phyloP scores from a whole-genome alignment of 768 basidiomycete genomes.

The Podaxis rugospora region DNA sequence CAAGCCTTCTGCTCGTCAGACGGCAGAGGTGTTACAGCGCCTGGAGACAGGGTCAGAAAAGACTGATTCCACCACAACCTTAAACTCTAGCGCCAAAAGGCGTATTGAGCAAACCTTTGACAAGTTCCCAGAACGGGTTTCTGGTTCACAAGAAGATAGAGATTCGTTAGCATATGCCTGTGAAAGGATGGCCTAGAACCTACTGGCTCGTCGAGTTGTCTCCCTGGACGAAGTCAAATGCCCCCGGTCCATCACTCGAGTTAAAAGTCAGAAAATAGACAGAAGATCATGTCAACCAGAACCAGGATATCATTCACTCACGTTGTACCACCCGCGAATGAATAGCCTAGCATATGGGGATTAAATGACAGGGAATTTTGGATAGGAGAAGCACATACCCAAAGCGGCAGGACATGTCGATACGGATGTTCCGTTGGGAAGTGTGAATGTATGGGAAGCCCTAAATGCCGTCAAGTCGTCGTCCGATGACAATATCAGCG shows the following conservation, averaged over 20 bases:
- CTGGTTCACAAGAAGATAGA: constrained; percentile 25
- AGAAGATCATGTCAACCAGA: neutral
- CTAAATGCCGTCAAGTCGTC: constrained; percentile 23
- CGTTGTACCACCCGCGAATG: constrained; percentile 82
- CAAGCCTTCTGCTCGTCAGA: constrained; percentile 59
- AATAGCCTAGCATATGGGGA: constrained; percentile 43
- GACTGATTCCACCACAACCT: constrained; percentile 11
- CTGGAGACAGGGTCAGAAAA: constrained; percentile 23
- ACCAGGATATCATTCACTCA: constrained; percentile 25
- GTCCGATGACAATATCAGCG: neutral
- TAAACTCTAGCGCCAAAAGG: neutral
- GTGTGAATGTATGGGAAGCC: constrained; percentile 58
- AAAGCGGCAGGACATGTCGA: constrained; percentile 77
- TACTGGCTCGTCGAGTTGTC: constrained; percentile 57
- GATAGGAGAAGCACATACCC: constrained; percentile 37
- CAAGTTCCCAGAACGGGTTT: constrained; percentile 79
- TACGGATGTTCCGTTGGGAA: constrained; percentile 63
- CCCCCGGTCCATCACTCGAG: constrained; percentile 72
- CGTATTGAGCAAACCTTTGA: constrained; percentile 48
- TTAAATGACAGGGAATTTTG: neutral
- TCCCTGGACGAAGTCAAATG: constrained; percentile 75
- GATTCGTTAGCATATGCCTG: neutral
- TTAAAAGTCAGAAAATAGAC: neutral
- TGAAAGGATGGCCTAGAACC: constrained; percentile 17
- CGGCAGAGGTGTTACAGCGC: constrained; percentile 62